These are phyloP conservation scores for Plectranthus barbatus DNA, from an alignment of 257 asterid species.

Conservation along the genomic window DNA sequence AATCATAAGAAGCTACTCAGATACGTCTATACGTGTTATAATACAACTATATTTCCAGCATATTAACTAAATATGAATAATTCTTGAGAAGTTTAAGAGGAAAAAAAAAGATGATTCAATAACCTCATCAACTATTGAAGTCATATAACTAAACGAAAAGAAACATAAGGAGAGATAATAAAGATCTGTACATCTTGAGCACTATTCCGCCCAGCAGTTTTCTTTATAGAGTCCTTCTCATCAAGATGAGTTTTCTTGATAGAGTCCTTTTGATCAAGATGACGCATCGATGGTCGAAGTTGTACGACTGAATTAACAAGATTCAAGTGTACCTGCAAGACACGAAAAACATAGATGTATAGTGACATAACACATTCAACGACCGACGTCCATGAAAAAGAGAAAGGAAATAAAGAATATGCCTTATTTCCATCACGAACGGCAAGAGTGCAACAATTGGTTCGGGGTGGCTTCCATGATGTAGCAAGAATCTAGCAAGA, in stretches of 20 bases:
- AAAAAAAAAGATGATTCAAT: not conserved
- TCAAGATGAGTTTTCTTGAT: too few species aligned
- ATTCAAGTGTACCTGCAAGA: conserved; percentile 76
- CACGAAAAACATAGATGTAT: conserved; percentile 15
- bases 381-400: too few species aligned
- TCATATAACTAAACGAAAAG: not conserved
- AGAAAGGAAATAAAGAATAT: conserved; percentile 17
- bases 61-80: not conserved
- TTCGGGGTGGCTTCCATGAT: conserved; percentile 48
- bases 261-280: conserved; percentile 13
- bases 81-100: not conserved
- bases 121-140: not conserved
- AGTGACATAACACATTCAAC: not conserved
- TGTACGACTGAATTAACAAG: conserved; percentile 78
- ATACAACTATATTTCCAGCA: not conserved
- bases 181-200: too few species aligned
- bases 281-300: conserved; percentile 72
- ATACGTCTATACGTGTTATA: not conserved
- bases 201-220: too few species aligned
- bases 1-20: too few species aligned
- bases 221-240: too few species aligned
- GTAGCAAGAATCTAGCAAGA: conserved; percentile 48
- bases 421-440: conserved; percentile 69
- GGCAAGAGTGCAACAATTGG: conserved; percentile 55
- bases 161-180: not conserved